phyloP scores from a whole-genome alignment of 2,329 filamentous ascomycete species.

The Helicocarpus griseus region DNA sequence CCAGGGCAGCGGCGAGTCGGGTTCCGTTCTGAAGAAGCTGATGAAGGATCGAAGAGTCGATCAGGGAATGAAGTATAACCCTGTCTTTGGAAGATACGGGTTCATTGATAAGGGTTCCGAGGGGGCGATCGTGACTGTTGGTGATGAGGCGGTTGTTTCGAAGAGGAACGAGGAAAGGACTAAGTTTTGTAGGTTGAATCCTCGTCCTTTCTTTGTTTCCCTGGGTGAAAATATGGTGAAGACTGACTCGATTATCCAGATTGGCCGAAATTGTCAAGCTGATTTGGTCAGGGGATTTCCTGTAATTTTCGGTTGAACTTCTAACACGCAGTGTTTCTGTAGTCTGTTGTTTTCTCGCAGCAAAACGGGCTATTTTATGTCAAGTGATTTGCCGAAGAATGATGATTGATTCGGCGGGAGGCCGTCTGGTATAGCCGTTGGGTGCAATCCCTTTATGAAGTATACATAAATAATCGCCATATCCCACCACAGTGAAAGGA shows the following conservation, averaged over 20 bases:
- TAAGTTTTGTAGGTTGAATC: conserved; percentile 41
- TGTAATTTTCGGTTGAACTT: too few relatives aligned
- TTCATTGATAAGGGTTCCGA: conserved; percentile 42
- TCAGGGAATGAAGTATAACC: conserved; percentile 54
- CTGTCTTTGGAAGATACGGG: conserved; percentile 64
- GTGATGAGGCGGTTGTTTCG: conserved; percentile 47
- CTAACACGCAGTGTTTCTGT: too few relatives aligned
- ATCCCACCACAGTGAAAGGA: too few relatives aligned
- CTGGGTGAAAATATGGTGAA: neutral
- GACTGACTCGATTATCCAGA: neutral
- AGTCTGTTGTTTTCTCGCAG: too few relatives aligned
- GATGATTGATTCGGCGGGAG: too few relatives aligned
- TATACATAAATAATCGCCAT: too few relatives aligned
- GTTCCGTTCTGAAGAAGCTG: conserved; percentile 58
- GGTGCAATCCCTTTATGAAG: too few relatives aligned
- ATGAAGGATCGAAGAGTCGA: conserved; percentile 64
- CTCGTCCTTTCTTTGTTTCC: neutral
- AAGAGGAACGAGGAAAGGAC: conserved; percentile 44
- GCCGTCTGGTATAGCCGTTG: too few relatives aligned
- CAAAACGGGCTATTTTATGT: too few relatives aligned
- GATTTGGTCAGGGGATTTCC: neutral
- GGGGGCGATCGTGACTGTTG: conserved; percentile 40
- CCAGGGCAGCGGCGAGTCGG: conserved; percentile 46
- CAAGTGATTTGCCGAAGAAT: too few relatives aligned
- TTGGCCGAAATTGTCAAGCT: neutral